Conservation (phyloP, 129 eudicot genomes). For the Erigeron canadensis region DNA sequence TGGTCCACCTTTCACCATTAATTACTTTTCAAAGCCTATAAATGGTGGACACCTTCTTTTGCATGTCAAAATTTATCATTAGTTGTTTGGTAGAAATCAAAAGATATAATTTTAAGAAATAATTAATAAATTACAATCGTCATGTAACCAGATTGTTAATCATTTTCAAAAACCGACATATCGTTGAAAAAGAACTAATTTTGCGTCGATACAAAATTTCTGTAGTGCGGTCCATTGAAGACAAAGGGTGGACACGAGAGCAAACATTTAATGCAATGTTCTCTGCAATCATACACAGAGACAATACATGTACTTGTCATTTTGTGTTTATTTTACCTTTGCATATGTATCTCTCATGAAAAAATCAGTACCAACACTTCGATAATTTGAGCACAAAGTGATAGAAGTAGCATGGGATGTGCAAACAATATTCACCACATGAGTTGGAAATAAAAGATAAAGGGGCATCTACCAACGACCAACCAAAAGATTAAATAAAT, state of each 20-base stretch:
- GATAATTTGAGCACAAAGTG: background rate
- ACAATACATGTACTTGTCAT: background rate
- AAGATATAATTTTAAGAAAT: no score
- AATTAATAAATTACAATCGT: no score
- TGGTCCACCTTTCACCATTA: slow-evolving; percentile 8
- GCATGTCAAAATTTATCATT: background rate
- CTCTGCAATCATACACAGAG: background rate
- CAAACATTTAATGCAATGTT: no score
- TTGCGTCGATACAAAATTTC: no score
- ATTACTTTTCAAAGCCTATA: background rate
- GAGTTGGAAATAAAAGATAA: slow-evolving; percentile 4
- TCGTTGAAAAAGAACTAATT: no score
- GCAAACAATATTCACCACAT: slow-evolving; percentile 14
- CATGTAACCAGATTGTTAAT: no score
- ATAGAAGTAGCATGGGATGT: slow-evolving; percentile 6
- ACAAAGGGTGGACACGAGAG: no score
- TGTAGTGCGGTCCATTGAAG: no score
- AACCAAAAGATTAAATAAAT: slow-evolving; percentile 41
- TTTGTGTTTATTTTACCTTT: no score
- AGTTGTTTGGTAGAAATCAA: no score
- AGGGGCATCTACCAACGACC: background rate
- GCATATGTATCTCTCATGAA: background rate
- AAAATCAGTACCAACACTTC: background rate
- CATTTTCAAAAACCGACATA: no score
- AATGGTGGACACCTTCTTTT: background rate